These are phyloP conservation scores for Cryptococcus sp. DNA, from an alignment of 1,284 basidiomycete species.

Conservation along the genomic window DNA sequence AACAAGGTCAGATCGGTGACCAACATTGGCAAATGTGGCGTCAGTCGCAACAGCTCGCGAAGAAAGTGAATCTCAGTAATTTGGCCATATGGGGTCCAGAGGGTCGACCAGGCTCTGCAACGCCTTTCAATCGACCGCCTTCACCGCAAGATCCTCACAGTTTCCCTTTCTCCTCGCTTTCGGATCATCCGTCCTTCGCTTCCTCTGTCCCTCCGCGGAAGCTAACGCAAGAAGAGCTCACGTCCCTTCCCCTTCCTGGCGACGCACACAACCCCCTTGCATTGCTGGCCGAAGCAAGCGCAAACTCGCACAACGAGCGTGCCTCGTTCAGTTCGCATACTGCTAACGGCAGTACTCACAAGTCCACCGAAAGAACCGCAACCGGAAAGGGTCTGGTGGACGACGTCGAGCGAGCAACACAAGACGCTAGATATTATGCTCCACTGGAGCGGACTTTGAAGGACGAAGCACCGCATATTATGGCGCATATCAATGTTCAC, in stretches of 20 bases:
- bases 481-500: slow-evolving; percentile 30
- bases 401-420: background rate
- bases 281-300: slow-evolving; percentile 32
- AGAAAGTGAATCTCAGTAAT: slow-evolving; percentile 1
- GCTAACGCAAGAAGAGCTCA: slow-evolving; percentile 17
- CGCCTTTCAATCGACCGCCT: background rate
- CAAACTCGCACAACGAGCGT: slow-evolving; percentile 3
- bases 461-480: slow-evolving; percentile 40
- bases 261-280: slow-evolving; percentile 34
- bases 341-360: background rate
- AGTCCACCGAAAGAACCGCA: background rate
- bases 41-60: background rate
- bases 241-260: slow-evolving; percentile 36
- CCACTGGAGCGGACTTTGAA: slow-evolving; percentile 25
- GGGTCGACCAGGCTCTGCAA: background rate
- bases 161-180: background rate
- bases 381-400: too few relatives aligned
- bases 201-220: slow-evolving; percentile 2
- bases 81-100: slow-evolving; percentile 13
- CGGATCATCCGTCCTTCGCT: background rate
- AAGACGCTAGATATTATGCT: slow-evolving; percentile 29
- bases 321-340: background rate
- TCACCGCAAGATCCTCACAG: background rate
- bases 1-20: background rate
- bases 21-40: too few relatives aligned